Percentiles rank a stretch among this genome's conserved stretches.
Evolutionary conservation across 257 asterid species (phyloP).

Genomic region (Scutellaria galericulata): DNA sequence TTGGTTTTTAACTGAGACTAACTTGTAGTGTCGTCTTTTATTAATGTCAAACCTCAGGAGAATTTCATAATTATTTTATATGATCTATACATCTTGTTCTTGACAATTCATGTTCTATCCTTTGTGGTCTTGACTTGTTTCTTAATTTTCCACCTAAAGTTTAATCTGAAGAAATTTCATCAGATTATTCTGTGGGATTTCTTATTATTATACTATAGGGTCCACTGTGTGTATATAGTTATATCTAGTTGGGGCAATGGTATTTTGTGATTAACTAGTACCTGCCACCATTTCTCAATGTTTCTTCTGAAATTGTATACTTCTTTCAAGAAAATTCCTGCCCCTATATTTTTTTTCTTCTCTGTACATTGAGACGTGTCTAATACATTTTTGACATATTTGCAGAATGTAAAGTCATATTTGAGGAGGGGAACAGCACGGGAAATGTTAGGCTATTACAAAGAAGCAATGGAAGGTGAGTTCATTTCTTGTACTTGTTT

Average conservation of each 20-base stretch:
- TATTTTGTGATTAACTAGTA: constrained; percentile 6
- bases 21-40: neutral
- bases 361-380: constrained; percentile 4
- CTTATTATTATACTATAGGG: neutral
- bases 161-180: neutral
- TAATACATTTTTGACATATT: constrained; percentile 27
- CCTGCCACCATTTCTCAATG: constrained; percentile 16
- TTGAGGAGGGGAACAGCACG: constrained; percentile 92
- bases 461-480: constrained; percentile 87
- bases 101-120: constrained; percentile 3
- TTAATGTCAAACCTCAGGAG: neutral
- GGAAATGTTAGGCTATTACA: constrained; percentile 82
- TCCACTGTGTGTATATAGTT: neutral
- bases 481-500: constrained; percentile 11
- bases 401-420: constrained; percentile 89
- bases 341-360: constrained; percentile 3
- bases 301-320: constrained; percentile 18
- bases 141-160: constrained; percentile 7
- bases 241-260: constrained; percentile 22
- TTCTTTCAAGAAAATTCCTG: neutral
- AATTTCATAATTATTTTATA: neutral
- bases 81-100: neutral
- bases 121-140: constrained; percentile 20
- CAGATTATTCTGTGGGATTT: neutral
- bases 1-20: neutral